Evolutionary conservation across 2,329 filamentous ascomycete species (phyloP).

Genomic region (Ophiostoma tasmaniense): DNA sequence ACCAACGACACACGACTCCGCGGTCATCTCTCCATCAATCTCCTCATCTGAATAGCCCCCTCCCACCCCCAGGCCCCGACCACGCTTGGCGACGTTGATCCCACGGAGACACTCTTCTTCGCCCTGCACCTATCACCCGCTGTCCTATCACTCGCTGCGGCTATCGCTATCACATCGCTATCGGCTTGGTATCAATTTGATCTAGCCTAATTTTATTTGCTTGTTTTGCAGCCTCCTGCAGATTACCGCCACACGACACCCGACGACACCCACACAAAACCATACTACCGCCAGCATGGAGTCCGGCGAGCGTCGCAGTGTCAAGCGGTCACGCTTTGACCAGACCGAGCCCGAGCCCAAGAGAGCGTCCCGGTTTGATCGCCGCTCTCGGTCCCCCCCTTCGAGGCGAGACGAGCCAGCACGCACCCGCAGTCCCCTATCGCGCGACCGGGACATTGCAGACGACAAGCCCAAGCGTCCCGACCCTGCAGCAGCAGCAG

Average conservation of each 20-base stretch:
- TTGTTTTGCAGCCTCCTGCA: neutral
- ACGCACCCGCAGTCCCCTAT: constrained; percentile 73
- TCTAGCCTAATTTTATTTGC: neutral
- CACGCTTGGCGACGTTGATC: neutral
- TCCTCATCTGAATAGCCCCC: neutral
- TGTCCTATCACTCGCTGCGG: neutral
- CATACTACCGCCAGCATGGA: constrained; percentile 47
- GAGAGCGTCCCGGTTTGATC: constrained; percentile 74
- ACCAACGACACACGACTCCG: neutral
- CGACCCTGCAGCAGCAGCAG: constrained; percentile 70
- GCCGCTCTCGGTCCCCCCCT: constrained; percentile 78
- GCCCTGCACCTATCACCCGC: neutral
- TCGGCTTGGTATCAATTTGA: neutral
- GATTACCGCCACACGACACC: neutral
- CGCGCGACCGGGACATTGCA: constrained; percentile 32
- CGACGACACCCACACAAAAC: neutral
- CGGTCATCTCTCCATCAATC: neutral
- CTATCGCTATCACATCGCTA: neutral
- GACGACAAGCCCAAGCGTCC: constrained; percentile 37
- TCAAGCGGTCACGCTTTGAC: constrained; percentile 88
- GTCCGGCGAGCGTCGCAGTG: constrained; percentile 49
- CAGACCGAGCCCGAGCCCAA: constrained; percentile 77
- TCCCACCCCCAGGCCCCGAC: neutral
- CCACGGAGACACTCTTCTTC: neutral
- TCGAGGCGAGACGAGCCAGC: constrained; percentile 56